Percentiles rank a stretch among this genome's conserved stretches.
phyloP scores from a whole-genome alignment of 2,329 filamentous ascomycete genomes.

The Xylariales sp. region DNA sequence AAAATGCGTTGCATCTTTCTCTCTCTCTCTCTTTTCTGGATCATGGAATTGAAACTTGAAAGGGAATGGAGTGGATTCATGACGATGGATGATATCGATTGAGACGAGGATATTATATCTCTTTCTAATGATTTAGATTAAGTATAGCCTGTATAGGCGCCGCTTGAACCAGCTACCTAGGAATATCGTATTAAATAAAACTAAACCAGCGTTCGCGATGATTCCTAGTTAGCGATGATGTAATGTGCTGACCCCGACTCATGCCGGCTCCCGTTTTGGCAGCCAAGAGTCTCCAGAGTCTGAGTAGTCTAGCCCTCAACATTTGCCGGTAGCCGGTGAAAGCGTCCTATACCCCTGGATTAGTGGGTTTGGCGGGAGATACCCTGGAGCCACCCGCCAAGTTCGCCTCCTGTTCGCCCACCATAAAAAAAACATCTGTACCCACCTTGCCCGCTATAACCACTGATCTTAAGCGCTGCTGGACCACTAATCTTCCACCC shows the following conservation, averaged over 20 bases:
- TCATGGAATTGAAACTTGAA: neutral
- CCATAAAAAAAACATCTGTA: neutral
- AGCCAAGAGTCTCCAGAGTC: neutral
- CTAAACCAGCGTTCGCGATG: neutral
- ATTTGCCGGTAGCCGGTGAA: neutral
- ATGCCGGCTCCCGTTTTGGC: neutral
- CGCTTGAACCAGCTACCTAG: neutral
- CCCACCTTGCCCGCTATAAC: slow-evolving; percentile 21
- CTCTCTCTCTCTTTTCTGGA: neutral
- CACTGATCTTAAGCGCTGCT: slow-evolving; percentile 10
- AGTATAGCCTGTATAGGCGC: too few species aligned
- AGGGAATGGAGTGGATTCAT: too few species aligned
- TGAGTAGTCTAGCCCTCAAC: too few species aligned
- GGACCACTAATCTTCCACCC: slow-evolving; percentile 22
- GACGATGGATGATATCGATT: neutral
- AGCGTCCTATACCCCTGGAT: neutral
- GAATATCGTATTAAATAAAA: too few species aligned
- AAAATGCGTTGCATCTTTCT: neutral
- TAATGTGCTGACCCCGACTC: slow-evolving; percentile 2
- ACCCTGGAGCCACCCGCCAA: neutral
- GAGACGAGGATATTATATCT: neutral
- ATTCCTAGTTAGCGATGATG: slow-evolving; percentile 3
- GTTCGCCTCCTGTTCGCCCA: too few species aligned
- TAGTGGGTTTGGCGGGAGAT: slow-evolving; percentile 1
- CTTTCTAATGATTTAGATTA: too few species aligned